phyloP scores from a whole-genome alignment of 2,329 filamentous ascomycete species.

The Arthrobotrys sphaeroides region DNA sequence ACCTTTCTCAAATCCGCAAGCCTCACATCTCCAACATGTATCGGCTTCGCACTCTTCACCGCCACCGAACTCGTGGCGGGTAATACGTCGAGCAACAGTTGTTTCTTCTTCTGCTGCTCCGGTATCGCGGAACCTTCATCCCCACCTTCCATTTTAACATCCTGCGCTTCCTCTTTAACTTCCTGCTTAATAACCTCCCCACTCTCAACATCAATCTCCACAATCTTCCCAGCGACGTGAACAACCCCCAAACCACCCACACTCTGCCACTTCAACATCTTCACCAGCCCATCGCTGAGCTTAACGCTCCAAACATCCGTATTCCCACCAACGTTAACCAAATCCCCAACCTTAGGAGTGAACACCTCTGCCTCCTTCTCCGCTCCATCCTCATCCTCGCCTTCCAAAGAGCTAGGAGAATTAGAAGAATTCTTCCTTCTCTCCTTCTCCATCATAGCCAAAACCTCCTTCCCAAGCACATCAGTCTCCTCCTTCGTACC shows the following conservation, averaged over 20 bases:
- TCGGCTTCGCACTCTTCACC: conserved; percentile 80
- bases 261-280: conserved; percentile 91
- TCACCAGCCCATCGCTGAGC: conserved; percentile 82
- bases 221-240: conserved; percentile 80
- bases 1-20: conserved; percentile 86
- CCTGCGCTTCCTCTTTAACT: conserved; percentile 25
- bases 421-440: too few relatives aligned
- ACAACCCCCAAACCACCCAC: conserved; percentile 89
- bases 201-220: conserved; percentile 41
- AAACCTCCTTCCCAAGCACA: conserved; percentile 70
- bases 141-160: conserved; percentile 44
- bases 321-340: conserved; percentile 90
- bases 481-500: conserved; percentile 81
- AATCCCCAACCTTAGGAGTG: conserved; percentile 77
- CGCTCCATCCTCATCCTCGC: conserved; percentile 59
- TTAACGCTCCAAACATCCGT: conserved; percentile 98
- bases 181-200: conserved; percentile 14
- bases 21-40: conserved; percentile 92
- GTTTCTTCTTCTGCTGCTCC: conserved; percentile 27
- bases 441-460: conserved; percentile 40
- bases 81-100: conserved; percentile 68
- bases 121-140: too few relatives aligned
- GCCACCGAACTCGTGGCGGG: conserved; percentile 73
- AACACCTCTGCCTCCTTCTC: conserved; percentile 75
- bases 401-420: too few relatives aligned